Conservation (phyloP, 345 rosid genomes). For the Dovyalis caffra region DNA sequence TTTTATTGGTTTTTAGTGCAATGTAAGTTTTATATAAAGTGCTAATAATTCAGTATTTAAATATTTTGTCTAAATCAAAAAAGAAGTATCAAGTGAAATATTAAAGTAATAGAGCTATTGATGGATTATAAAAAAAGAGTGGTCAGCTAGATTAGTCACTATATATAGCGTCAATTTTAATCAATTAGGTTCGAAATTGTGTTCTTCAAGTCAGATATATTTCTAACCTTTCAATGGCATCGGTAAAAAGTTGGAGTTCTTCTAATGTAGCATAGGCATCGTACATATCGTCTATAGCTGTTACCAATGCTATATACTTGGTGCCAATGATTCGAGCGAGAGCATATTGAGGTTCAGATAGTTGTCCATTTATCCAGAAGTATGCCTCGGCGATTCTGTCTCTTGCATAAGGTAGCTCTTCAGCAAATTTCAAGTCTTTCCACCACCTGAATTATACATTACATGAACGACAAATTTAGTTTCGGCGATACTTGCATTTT, state of each 20-base stretch:
- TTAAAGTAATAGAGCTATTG: too few species aligned
- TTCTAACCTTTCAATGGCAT: slow-evolving; percentile 7
- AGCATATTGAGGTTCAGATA: background rate
- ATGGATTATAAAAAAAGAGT: too few species aligned
- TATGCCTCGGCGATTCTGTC: slow-evolving; percentile 8
- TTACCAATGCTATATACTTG: background rate
- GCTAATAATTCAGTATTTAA: too few species aligned
- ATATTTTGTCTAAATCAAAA: too few species aligned
- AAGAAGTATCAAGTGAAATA: too few species aligned
- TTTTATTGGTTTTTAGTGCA: too few species aligned
- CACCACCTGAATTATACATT: slow-evolving; percentile 11
- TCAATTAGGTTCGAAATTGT: too few species aligned
- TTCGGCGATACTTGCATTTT: background rate
- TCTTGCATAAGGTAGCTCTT: slow-evolving; percentile 12
- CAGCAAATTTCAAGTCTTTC: background rate
- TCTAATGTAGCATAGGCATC: slow-evolving; percentile 6
- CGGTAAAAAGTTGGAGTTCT: background rate
- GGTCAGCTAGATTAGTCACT: too few species aligned
- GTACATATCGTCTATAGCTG: slow-evolving; percentile 3
- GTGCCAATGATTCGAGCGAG: background rate
- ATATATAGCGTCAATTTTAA: too few species aligned
- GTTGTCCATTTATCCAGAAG: background rate
- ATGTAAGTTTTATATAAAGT: too few species aligned
- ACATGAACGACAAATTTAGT: background rate
- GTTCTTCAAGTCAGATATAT: too few species aligned